Percentiles rank a stretch among this genome's conserved stretches.
phyloP scores from a whole-genome alignment of 768 basidiomycete species.

The Dictyophora rubrovolvata region DNA sequence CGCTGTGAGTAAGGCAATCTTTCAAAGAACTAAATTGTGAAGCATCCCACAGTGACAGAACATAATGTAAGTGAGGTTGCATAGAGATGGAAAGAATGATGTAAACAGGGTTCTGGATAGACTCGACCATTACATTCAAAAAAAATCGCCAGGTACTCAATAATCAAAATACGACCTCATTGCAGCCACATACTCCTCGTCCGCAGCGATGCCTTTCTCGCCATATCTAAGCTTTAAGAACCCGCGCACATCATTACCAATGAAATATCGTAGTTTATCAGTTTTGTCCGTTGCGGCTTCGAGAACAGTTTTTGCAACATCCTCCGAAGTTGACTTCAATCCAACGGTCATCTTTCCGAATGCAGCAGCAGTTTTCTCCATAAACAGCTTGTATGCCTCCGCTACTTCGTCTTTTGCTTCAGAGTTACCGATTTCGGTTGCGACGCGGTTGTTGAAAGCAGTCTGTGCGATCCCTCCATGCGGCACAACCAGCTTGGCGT shows the following conservation, averaged over 20 bases:
- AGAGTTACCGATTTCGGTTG: constrained; percentile 7
- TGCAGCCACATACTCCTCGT: constrained; percentile 15
- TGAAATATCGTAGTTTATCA: constrained; percentile 15
- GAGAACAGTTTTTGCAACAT: constrained; percentile 16
- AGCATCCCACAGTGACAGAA: no score
- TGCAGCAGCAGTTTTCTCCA: neutral
- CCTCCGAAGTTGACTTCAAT: constrained; percentile 10
- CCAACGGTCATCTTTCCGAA: constrained; percentile 13
- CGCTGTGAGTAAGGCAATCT: no score
- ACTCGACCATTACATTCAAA: no score
- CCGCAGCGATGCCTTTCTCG: constrained; percentile 1
- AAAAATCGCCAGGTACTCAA: no score
- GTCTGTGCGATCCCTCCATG: constrained; percentile 16
- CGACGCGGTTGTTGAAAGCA: constrained; percentile 11
- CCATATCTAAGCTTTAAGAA: constrained; percentile 17
- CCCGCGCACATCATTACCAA: constrained; percentile 16
- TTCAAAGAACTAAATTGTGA: no score
- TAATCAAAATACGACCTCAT: constrained; percentile 11
- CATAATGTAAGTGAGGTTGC: no score
- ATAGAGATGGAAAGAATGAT: no score
- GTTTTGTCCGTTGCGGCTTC: constrained; percentile 18
- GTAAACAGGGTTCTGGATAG: no score
- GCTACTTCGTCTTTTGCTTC: no score
- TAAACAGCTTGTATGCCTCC: no score
- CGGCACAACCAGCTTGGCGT: constrained; percentile 16